Base-by-base conservation (phyloP, 768 basidiomycete species). In the Pleurotus tuoliensis region DNA sequence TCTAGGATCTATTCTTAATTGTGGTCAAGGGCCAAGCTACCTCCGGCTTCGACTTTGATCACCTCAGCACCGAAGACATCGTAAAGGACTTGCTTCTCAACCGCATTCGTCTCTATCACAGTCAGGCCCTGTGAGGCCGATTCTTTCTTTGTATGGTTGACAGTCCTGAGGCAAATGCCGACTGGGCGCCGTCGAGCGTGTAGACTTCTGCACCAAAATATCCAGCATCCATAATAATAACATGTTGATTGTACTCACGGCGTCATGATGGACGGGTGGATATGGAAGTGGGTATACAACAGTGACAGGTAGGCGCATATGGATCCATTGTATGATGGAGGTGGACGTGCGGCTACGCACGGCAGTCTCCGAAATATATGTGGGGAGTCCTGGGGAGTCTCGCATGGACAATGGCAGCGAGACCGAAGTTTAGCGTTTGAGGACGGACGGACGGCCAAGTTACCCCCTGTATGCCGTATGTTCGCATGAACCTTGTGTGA, bases 11-110 rank as follows among this genome's bases (percentile, higher is more conserved):
- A 44, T 44, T 16, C 7, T 16, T 44, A 44, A n/a, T 3, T n/a
- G 41, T 13, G 20, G 41, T 16, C 41, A 44, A 22, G 41, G 15
- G 41, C 41, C 4, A 7, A 16, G 41, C n/a, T 47, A 44, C 46
- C 16, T 47, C 46, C 46, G 46, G 46, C 46, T 47, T 20, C 46
- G 24, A 24, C 46, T 47, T 47, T 16, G 24, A 47, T 47, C 15
- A 47, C 46, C 46, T 47, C 46, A 47, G 16, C 46, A 24, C 46
- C 46, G 46, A 47, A 20, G 46, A 47, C 46, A 47, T 47, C 46
- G 46, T 47, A 47, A 16, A 47, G 46, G 15, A 7, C 13, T 24
- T 44, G 46, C 13, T 20, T 24, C 43, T n/a, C n/a, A 44, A 12
- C 20, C 43, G 43, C 43, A 16, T 22, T 8, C 24, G 46, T 47